phyloP scores from a whole-genome alignment of 1,139 yeast genomes.

The Hemisphaericaspora xylofermentans region DNA sequence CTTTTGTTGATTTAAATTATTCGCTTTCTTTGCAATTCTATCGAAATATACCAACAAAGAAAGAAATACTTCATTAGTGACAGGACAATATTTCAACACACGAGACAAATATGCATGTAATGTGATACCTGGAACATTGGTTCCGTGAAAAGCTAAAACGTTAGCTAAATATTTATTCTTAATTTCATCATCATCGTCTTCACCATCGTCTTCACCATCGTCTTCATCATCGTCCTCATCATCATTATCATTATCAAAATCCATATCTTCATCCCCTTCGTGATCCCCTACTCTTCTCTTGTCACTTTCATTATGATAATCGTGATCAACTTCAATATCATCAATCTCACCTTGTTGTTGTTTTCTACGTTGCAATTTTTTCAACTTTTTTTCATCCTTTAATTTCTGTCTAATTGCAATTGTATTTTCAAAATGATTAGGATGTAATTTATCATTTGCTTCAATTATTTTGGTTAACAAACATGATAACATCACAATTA shows the following conservation, averaged over 20 bases:
- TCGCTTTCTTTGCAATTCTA: conserved; percentile 87
- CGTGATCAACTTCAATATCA: conserved; percentile 14
- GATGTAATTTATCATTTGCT: conserved; percentile 85
- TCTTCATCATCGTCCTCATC: conserved; percentile 7
- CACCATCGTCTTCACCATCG: conserved; percentile 28
- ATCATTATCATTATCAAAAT: conserved; percentile 12
- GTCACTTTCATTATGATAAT: conserved; percentile 21
- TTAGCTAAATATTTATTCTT: conserved; percentile 63
- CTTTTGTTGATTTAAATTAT: conserved; percentile 40
- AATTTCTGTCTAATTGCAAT: conserved; percentile 46
- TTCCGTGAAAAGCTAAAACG: conserved; percentile 90
- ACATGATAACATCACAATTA: conserved; percentile 81
- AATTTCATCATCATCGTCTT: conserved; percentile 46
- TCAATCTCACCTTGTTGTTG: conserved; percentile 17
- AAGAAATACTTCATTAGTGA: conserved; percentile 92
- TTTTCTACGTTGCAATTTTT: conserved; percentile 23
- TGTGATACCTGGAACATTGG: conserved; percentile 91
- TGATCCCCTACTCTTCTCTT: conserved; percentile 22
- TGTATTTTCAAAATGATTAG: conserved; percentile 61
- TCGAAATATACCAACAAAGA: conserved; percentile 91
- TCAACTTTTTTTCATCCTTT: conserved; percentile 36
- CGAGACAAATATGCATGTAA: conserved; percentile 86
- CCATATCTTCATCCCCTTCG: conserved; percentile 15
- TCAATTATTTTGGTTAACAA: conserved; percentile 82
- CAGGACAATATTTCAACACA: conserved; percentile 94